Conservation (phyloP, 2,329 filamentous ascomycete genomes). For the Cytospora schulzeri region DNA sequence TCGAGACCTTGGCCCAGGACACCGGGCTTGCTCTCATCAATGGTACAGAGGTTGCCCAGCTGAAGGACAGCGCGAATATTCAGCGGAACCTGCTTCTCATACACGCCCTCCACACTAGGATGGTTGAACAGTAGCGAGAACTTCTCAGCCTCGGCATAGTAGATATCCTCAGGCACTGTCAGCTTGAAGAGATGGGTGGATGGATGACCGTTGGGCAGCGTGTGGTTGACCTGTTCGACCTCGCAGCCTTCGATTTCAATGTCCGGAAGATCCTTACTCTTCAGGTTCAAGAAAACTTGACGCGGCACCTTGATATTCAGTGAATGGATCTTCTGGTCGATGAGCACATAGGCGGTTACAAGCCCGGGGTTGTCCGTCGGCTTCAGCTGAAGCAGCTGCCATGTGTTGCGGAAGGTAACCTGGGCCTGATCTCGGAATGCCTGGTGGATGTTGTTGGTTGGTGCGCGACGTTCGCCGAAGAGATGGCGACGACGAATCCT, state of each 20-base stretch:
- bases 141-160: conserved; percentile 81
- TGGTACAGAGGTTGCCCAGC: conserved; percentile 87
- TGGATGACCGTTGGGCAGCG: conserved; percentile 89
- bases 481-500: conserved; percentile 82
- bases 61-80: conserved; percentile 85
- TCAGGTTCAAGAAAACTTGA: conserved; percentile 89
- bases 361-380: conserved; percentile 83
- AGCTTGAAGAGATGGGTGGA: conserved; percentile 95
- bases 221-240: conserved; percentile 92
- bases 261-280: conserved; percentile 82
- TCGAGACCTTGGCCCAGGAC: conserved; percentile 92
- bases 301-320: conserved; percentile 88
- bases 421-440: conserved; percentile 92
- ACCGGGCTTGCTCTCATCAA: conserved; percentile 87
- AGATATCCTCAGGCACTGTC: conserved; percentile 84
- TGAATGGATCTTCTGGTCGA: conserved; percentile 87
- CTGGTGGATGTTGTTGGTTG: conserved; percentile 64
- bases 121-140: conserved; percentile 85
- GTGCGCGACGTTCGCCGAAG: conserved; percentile 80
- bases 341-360: conserved; percentile 85
- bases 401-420: conserved; percentile 84
- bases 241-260: conserved; percentile 83
- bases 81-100: conserved; percentile 89
- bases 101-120: conserved; percentile 93
- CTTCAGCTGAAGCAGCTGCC: conserved; percentile 89